A percentile compares a stretch with the other conserved stretches of the same genome.
phyloP scores from a whole-genome alignment of 2,329 filamentous ascomycete genomes.

The Epicoccum nigrum region DNA sequence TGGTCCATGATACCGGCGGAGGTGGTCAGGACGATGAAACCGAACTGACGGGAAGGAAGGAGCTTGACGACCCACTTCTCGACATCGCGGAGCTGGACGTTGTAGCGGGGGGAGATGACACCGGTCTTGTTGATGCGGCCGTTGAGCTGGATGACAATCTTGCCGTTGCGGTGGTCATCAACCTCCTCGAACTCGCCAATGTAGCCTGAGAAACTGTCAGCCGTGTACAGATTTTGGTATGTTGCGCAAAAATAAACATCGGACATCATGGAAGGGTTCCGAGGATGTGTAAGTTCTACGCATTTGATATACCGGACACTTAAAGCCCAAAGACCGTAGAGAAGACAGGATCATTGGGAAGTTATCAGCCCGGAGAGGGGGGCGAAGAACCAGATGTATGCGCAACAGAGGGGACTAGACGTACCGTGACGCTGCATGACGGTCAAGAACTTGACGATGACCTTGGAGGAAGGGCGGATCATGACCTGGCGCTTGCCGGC shows the following conservation, averaged over 20 bases:
- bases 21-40: constrained; percentile 98
- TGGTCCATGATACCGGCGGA: constrained; percentile 99
- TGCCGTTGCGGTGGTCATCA: constrained; percentile 99
- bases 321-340: constrained; percentile 98
- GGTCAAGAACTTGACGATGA: constrained; percentile 99
- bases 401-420: constrained; percentile 51
- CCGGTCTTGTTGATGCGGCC: constrained; percentile 99
- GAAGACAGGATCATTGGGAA: constrained; percentile 88
- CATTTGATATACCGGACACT: constrained; percentile 93
- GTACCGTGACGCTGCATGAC: constrained; percentile 99
- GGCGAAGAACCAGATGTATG: constrained; percentile 27
- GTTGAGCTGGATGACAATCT: constrained; percentile 99
- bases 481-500: constrained; percentile 98
- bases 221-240: constrained; percentile 65
- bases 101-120: constrained; percentile 99
- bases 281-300: constrained; percentile 98
- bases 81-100: constrained; percentile 94
- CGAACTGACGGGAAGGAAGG: constrained; percentile 99
- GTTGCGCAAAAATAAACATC: constrained; percentile 96
- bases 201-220: constrained; percentile 69
- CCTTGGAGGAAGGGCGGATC: constrained; percentile 98
- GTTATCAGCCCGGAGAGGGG: constrained; percentile 94
- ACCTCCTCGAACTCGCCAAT: constrained; percentile 99
- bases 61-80: constrained; percentile 99
- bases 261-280: constrained; percentile 73